Conservation (phyloP, 768 basidiomycete species). For the Boletus coccyginus region DNA sequence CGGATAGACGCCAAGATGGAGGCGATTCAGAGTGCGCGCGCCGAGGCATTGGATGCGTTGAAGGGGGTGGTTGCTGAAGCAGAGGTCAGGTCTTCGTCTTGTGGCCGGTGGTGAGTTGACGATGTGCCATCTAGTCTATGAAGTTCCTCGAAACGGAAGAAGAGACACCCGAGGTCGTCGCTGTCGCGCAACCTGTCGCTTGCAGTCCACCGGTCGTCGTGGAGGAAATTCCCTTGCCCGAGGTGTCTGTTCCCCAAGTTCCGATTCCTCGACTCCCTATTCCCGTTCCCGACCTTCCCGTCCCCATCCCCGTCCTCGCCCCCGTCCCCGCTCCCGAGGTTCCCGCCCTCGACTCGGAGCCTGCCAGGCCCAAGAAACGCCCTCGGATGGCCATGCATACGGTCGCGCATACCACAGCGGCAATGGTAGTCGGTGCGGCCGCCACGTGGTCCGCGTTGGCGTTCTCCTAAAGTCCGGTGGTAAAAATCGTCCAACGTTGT, state of each 20-base stretch:
- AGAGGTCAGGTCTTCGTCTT: constrained; percentile 25
- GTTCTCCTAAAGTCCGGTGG: constrained; percentile 51
- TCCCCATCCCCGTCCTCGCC: not conserved
- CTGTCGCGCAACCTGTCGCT: not conserved
- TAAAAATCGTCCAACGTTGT: not conserved
- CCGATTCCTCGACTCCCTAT: constrained; percentile 1
- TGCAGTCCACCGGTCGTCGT: not conserved
- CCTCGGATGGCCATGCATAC: constrained; percentile 37
- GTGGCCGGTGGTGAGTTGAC: constrained; percentile 16
- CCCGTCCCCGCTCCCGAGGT: not conserved
- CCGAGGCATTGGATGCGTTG: constrained; percentile 37
- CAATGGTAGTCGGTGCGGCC: constrained; percentile 63
- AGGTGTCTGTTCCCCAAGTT: constrained; percentile 5
- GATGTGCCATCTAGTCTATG: constrained; percentile 23
- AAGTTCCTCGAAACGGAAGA: constrained; percentile 48
- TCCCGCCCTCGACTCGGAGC: not conserved
- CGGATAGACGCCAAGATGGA: constrained; percentile 48
- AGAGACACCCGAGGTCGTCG: not conserved
- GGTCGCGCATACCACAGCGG: constrained; percentile 57
- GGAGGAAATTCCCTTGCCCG: not conserved
- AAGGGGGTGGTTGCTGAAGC: constrained; percentile 35
- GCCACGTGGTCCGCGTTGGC: constrained; percentile 74
- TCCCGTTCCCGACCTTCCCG: not conserved
- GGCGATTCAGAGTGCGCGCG: constrained; percentile 39
- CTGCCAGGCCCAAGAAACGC: constrained; percentile 42